Conservation (phyloP, 371 early-diverging fungal species). For the Mucor plumbeus region DNA sequence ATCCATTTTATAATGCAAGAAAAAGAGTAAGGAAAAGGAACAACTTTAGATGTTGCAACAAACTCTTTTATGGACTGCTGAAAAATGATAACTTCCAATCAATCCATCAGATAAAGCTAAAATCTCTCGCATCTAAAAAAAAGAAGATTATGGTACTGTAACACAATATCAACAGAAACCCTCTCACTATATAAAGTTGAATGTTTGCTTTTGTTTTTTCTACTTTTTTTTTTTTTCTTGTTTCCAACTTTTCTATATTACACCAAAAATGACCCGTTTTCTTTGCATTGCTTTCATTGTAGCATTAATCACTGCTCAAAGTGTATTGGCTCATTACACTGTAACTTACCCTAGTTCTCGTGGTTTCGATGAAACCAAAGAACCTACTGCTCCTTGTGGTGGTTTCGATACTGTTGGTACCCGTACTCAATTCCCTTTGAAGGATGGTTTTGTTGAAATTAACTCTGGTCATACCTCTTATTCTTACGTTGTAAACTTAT, state of each 20-base stretch:
- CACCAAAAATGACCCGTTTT: neutral
- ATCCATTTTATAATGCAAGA: conserved; percentile 7
- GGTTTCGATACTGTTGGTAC: conserved; percentile 42
- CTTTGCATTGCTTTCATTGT: neutral
- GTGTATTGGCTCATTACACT: conserved; percentile 50
- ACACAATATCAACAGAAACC: neutral
- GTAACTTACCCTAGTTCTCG: conserved; percentile 60
- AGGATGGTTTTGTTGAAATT: conserved; percentile 58
- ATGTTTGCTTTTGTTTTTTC: neutral
- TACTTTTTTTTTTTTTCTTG: neutral
- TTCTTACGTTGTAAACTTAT: conserved; percentile 49
- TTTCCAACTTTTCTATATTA: conserved; percentile 5
- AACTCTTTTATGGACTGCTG: conserved; percentile 1
- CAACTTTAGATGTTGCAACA: no score
- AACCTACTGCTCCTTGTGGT: conserved; percentile 61
- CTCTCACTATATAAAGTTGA: neutral
- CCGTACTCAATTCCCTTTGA: conserved; percentile 55
- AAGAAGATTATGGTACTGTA: no score
- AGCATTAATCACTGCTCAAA: conserved; percentile 13
- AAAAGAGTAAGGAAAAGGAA: neutral
- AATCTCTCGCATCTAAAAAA: conserved; percentile 8
- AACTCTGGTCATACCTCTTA: conserved; percentile 53
- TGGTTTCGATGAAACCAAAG: conserved; percentile 55
- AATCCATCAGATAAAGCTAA: neutral
- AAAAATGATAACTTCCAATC: neutral